phyloP scores from a whole-genome alignment of 1,139 yeast species.

The Blastobotrys raffinosifermentans region DNA sequence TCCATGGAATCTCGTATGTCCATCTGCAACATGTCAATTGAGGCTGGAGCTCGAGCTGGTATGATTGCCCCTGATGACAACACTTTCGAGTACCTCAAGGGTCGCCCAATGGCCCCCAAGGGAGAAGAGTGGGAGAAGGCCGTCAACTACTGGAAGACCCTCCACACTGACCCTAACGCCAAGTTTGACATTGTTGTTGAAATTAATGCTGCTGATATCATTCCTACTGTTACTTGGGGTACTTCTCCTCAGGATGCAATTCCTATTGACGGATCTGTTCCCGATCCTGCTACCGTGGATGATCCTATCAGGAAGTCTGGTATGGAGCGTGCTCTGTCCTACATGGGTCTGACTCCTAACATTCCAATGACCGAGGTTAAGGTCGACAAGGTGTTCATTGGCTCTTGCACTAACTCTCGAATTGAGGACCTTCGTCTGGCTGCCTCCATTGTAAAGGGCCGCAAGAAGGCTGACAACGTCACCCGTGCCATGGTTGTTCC shows the following conservation, averaged over 20 bases:
- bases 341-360: constrained; percentile 86
- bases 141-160: constrained; percentile 78
- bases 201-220: constrained; percentile 76
- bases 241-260: constrained; percentile 98
- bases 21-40: constrained; percentile 97
- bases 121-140: constrained; percentile 97
- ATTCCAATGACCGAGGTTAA: constrained; percentile 66
- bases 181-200: constrained; percentile 76
- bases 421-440: constrained; percentile 96
- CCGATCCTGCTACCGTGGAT: constrained; percentile 68
- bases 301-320: constrained; percentile 80
- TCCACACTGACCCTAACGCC: constrained; percentile 85
- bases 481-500: constrained; percentile 89
- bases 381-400: constrained; percentile 92
- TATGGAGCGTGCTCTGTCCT: constrained; percentile 82
- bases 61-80: constrained; percentile 93
- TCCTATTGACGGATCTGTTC: constrained; percentile 85
- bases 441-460: constrained; percentile 87
- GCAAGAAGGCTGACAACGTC: constrained; percentile 75
- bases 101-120: constrained; percentile 89
- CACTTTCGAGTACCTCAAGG: constrained; percentile 83
- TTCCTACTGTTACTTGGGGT: constrained; percentile 99
- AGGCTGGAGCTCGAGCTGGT: constrained; percentile 99
- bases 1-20: constrained; percentile 99
- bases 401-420: constrained; percentile 97